These are phyloP conservation scores for Fusarium euwallaceae DNA, from an alignment of 2,329 filamentous ascomycete genomes.

Conservation along the genomic window DNA sequence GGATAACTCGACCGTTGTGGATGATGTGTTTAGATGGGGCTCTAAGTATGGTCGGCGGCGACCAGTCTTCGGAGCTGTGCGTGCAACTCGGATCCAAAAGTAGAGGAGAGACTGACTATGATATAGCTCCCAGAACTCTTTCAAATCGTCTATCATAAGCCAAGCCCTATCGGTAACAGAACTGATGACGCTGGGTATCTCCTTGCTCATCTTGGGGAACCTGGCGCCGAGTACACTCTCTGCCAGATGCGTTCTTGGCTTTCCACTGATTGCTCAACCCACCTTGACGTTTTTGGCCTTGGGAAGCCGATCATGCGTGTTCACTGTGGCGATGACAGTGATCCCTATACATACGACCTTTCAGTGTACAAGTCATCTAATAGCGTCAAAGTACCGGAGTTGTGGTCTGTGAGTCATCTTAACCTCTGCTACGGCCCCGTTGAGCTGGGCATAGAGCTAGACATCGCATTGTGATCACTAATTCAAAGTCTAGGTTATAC, in stretches of 20 bases:
- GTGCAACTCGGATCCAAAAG: too few relatives aligned
- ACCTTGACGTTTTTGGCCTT: not conserved
- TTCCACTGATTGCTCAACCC: not conserved
- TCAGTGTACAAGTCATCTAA: not conserved
- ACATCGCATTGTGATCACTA: not conserved
- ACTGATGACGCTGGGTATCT: not conserved
- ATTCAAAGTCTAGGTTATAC: not conserved
- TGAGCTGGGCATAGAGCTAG: not conserved
- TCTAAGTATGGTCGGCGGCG: not conserved
- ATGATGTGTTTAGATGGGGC: not conserved
- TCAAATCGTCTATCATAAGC: not conserved
- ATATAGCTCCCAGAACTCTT: not conserved
- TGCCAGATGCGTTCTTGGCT: not conserved
- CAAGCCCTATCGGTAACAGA: accelerated
- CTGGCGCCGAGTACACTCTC: not conserved
- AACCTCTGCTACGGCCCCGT: not conserved
- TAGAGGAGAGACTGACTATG: too few relatives aligned
- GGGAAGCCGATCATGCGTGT: not conserved
- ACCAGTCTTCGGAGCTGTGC: not conserved
- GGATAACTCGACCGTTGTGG: not conserved
- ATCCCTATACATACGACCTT: not conserved
- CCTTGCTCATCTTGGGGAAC: not conserved
- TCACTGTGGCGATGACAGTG: not conserved
- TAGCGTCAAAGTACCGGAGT: not conserved
- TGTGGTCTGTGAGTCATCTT: not conserved